Base-by-base conservation (phyloP, 495 filamentous ascomycete genomes). In the Lasiosphaeria miniovina region DNA sequence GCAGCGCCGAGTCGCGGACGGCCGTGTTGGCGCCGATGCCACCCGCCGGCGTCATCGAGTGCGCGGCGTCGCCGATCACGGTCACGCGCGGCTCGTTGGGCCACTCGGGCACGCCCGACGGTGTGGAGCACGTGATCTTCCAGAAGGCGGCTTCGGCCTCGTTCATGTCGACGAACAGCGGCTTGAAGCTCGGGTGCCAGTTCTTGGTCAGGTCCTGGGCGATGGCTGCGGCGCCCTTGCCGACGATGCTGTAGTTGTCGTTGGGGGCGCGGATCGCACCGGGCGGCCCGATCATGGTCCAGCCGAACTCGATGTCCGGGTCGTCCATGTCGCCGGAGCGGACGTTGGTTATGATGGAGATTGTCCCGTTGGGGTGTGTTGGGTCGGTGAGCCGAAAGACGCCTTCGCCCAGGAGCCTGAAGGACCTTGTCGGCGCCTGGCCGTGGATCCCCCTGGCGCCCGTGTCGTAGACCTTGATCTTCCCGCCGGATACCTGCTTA, bases 31-130 rank as follows among this genome's bases (percentile, higher is more conserved):
- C 83, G 1, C 84, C 84, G 54, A 81, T 79, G 3, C 83, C 84
- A 0, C 80, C 82, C 0, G 83, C 83, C 5, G 85, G 85, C 4
- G 84, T 85, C 83, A 86, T 86, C 12, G 75, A 74, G 65, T 88
- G 85, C 32, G 73, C 81, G 0, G 84, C 82, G 60, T 88, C 84
- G 1, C 84, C 85, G 12, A 86, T 79, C 7, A 86, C 69, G 0
- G 84, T 85, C n/a, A 86, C 82, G 7, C 80, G 73, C 3, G 71
- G 67, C 36, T 81, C 72, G 49, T 80, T 82, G 6, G 53, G 45
- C 80, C 80, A 84, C 57, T 79, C 75, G 0, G 75, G 76, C 9
- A 82, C 79, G 6, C 79, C 79, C 9, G 61, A 63, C 31, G 80
- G 81, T 10, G 69, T 75, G 14, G 80, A 82, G 64, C 78, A 81